These are phyloP conservation scores for Colletotrichum shisoi DNA, from an alignment of 2,329 filamentous ascomycete species.

Conservation along the genomic window DNA sequence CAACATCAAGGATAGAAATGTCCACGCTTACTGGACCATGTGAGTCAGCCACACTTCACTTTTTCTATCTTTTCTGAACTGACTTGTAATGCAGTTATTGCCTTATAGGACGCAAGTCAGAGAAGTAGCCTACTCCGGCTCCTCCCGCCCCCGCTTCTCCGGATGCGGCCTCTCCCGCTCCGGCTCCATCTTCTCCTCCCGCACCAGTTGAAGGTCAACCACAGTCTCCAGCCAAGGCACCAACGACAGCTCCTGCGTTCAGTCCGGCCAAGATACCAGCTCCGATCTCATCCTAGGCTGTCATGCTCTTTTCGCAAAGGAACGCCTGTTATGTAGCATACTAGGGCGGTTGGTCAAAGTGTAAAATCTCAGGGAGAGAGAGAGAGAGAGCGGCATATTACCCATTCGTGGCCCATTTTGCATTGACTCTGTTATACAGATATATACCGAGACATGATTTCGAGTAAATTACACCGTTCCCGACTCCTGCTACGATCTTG, in stretches of 20 bases:
- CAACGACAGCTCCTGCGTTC: background rate
- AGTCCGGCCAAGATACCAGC: background rate
- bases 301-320: rapidly evolving
- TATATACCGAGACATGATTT: too few species aligned
- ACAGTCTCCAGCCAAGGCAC: background rate
- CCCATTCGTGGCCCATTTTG: background rate
- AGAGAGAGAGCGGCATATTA: background rate
- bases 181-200: background rate
- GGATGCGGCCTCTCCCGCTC: background rate
- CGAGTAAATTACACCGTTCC: too few species aligned
- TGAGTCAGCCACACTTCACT: slow-evolving; percentile 25
- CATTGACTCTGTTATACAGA: background rate
- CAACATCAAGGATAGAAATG: slow-evolving; percentile 43
- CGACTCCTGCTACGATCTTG: too few species aligned
- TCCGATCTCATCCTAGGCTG: background rate
- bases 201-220: background rate
- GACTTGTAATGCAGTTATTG: background rate
- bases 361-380: too few species aligned
- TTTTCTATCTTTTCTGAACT: background rate
- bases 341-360: background rate
- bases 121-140: background rate
- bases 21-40: slow-evolving; percentile 48
- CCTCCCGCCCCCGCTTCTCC: background rate
- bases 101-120: background rate
- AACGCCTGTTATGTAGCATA: background rate